Conservation (phyloP, 2,329 filamentous ascomycete species). For the Exophiala bonariae region DNA sequence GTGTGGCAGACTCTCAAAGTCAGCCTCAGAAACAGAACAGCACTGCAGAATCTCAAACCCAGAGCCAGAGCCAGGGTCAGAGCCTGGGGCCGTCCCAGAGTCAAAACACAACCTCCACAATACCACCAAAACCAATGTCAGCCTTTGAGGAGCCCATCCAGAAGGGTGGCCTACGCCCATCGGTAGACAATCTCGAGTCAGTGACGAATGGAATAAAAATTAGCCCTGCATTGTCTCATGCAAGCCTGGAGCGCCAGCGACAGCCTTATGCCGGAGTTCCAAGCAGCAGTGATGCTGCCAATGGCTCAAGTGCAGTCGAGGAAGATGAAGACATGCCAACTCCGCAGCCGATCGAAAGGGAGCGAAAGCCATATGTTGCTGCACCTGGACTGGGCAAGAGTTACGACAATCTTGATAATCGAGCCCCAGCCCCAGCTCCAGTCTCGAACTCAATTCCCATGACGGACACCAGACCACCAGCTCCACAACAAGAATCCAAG, state of each 20-base stretch:
- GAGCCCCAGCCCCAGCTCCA: neutral
- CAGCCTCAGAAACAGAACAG: slow-evolving; percentile 28
- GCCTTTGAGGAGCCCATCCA: slow-evolving; percentile 19
- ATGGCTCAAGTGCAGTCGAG: slow-evolving; percentile 36
- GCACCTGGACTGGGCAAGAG: slow-evolving; percentile 61
- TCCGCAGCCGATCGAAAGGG: slow-evolving; percentile 60
- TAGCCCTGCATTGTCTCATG: slow-evolving; percentile 30
- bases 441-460: too few species aligned
- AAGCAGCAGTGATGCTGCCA: slow-evolving; percentile 1
- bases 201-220: slow-evolving; percentile 1
- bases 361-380: slow-evolving; percentile 64
- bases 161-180: slow-evolving; percentile 27
- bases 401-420: slow-evolving; percentile 43
- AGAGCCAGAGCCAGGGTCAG: too few species aligned
- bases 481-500: slow-evolving; percentile 10
- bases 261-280: slow-evolving; percentile 14
- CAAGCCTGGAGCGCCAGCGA: slow-evolving; percentile 35
- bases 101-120: slow-evolving; percentile 13
- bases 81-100: too few species aligned
- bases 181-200: slow-evolving; percentile 9
- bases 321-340: slow-evolving; percentile 39
- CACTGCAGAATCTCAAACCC: slow-evolving; percentile 19
- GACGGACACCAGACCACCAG: slow-evolving; percentile 11
- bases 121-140: too few species aligned
- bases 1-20: slow-evolving; percentile 38